Percentiles rank a stretch among this genome's conserved stretches.
phyloP scores from a whole-genome alignment of 306 rosid species.

The Leucaena leucocephala region DNA sequence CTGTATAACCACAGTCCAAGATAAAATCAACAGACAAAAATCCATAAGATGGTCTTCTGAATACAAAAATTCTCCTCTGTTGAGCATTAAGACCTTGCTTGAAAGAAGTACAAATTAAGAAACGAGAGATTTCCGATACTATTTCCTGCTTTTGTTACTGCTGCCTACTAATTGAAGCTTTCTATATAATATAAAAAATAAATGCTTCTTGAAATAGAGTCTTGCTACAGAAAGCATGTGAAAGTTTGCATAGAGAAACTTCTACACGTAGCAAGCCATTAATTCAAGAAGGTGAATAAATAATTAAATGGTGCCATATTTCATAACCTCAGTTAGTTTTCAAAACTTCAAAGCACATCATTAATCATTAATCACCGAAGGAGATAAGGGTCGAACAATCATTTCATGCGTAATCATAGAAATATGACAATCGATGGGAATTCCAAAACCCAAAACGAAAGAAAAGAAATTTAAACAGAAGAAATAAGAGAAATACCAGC shows the following conservation, averaged over 20 bases:
- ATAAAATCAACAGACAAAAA: neutral
- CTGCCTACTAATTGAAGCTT: constrained; percentile 1
- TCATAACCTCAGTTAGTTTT: constrained; percentile 15
- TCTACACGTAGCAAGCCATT: constrained; percentile 8
- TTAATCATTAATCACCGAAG: constrained; percentile 9
- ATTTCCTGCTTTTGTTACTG: constrained; percentile 8
- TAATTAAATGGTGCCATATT: neutral
- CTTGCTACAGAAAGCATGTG: constrained; percentile 1
- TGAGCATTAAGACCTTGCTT: neutral
- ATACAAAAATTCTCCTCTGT: neutral
- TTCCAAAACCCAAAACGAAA: constrained; percentile 21
- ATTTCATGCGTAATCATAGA: neutral
- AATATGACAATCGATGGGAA: neutral
- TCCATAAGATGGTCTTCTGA: constrained; percentile 4
- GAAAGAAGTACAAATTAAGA: neutral
- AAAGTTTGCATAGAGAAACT: neutral
- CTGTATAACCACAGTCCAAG: neutral
- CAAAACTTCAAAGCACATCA: constrained; percentile 3
- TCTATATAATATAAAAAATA: neutral
- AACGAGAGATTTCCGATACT: neutral
- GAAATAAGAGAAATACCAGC: constrained; percentile 56
- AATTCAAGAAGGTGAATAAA: constrained; percentile 17
- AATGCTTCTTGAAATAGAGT: constrained; percentile 16
- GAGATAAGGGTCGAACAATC: neutral
- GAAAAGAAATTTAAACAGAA: neutral